phyloP scores from a whole-genome alignment of 1,284 basidiomycete genomes.

The Heterobasidion parviporum region DNA sequence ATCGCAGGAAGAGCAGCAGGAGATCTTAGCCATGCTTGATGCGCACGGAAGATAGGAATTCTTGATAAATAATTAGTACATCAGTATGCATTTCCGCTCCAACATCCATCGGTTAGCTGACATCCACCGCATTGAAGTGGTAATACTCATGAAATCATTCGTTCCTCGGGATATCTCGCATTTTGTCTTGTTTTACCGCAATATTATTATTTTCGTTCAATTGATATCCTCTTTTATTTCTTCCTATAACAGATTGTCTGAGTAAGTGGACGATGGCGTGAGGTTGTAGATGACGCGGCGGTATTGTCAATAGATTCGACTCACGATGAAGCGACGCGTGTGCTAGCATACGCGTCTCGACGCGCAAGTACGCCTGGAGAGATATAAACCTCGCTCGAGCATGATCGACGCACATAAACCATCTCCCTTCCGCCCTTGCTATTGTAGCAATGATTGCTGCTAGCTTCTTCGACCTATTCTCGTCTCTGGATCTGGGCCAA shows the following conservation, averaged over 20 bases:
- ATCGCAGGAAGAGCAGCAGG: constrained; percentile 30
- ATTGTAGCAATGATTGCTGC: neutral
- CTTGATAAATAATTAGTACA: neutral
- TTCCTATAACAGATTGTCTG: no score
- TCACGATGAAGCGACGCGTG: neutral
- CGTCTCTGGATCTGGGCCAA: neutral
- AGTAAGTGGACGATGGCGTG: no score
- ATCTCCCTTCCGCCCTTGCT: neutral
- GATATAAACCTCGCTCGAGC: neutral
- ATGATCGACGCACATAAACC: neutral
- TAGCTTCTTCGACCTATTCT: neutral
- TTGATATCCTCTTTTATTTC: no score
- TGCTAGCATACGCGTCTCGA: neutral
- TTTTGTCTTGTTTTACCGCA: no score
- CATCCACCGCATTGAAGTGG: no score
- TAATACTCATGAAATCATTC: no score
- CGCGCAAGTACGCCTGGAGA: neutral
- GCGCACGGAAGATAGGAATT: neutral
- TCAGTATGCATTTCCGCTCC: neutral
- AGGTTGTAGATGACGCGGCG: no score
- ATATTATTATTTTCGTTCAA: no score
- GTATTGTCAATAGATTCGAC: no score
- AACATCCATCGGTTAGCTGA: neutral
- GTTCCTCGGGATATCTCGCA: no score
- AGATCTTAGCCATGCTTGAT: constrained; percentile 37